phyloP scores from a whole-genome alignment of 768 basidiomycete genomes.

The Scleroderma citrinum region DNA sequence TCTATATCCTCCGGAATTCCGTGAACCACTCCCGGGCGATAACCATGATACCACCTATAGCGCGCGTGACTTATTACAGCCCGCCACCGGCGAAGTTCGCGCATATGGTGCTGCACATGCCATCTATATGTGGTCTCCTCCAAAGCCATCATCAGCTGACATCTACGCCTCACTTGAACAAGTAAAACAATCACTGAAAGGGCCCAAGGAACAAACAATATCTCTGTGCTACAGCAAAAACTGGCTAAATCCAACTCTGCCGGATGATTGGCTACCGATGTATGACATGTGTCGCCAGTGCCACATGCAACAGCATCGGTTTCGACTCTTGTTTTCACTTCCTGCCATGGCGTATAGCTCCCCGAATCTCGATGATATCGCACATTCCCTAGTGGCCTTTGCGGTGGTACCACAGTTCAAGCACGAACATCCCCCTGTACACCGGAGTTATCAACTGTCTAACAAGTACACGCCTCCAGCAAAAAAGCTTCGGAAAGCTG shows the following conservation, averaged over 20 bases:
- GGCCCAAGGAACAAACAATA: constrained; percentile 1
- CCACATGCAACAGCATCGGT: constrained; percentile 7
- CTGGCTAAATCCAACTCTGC: constrained; percentile 23
- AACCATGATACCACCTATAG: neutral
- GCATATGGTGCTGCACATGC: constrained; percentile 12
- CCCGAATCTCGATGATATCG: neutral
- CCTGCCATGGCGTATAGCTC: constrained; percentile 11
- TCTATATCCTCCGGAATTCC: constrained; percentile 8
- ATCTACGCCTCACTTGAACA: constrained; percentile 3
- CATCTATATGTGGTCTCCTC: neutral
- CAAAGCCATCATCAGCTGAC: neutral
- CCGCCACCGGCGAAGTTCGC: constrained; percentile 7
- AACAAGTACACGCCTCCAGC: constrained; percentile 4
- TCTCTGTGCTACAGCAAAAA: constrained; percentile 18
- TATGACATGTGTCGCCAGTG: constrained; percentile 23
- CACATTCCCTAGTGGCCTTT: neutral
- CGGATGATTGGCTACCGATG: constrained; percentile 20
- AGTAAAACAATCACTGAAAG: neutral
- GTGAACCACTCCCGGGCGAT: neutral
- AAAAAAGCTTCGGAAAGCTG: neutral
- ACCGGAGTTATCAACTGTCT: constrained; percentile 5
- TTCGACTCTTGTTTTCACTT: constrained; percentile 27
- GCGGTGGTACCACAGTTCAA: too few species aligned
- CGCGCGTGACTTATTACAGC: constrained; percentile 6
- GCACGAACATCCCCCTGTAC: too few species aligned